Evolutionary conservation across 129 eudicot species (phyloP), one percentile per base, ranked within the genome.

Genomic region (Flaveria brownii): DNA sequence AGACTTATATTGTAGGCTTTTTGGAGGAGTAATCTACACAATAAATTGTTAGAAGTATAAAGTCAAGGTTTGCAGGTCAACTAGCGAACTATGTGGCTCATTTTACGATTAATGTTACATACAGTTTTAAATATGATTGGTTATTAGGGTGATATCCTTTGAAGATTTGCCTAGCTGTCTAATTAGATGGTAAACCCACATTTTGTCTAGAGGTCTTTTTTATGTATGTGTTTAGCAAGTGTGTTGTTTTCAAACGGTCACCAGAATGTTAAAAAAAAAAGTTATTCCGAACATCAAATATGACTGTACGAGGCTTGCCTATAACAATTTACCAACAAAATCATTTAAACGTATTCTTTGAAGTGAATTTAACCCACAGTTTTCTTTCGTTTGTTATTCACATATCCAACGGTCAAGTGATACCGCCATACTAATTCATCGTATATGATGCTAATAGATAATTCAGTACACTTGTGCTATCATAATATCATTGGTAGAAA

Each of bases 31-130:
- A 82, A 26, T 88, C 55, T 47, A 87, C 87, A 0, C 87, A 72
- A 1, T 36, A 88, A 64, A 94, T 91, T 57, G 79, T 68, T 41
- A 91, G 70, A 77, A 79, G 87, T 80, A 92, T 94, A 81, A 90
- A 30, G 68, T 73, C 49, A 10, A 70, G 77, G 66, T 39, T 62
- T 63, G 52, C 23, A 20, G 65, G 77, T 50, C 63, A 28, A 60
- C 41, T 45, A 9, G 65, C 23, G 28, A 25, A 76, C 64, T 54
- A 63, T 75, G 64, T 16, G 46, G 47, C 12, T 77, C 22, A 52
- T 77, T 57, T 47, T 22, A n/a, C 39, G 41, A 30, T 49, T 9
- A 56, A 55, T 62, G 47, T 49, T 64, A 51, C 68, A 63, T 71
- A 79, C 73, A 72, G 56, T 80, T 73, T 80, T 80, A 60, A 26